Conservation (phyloP, 169 alveolate genomes). For the Cryptosporidium sp. region DNA sequence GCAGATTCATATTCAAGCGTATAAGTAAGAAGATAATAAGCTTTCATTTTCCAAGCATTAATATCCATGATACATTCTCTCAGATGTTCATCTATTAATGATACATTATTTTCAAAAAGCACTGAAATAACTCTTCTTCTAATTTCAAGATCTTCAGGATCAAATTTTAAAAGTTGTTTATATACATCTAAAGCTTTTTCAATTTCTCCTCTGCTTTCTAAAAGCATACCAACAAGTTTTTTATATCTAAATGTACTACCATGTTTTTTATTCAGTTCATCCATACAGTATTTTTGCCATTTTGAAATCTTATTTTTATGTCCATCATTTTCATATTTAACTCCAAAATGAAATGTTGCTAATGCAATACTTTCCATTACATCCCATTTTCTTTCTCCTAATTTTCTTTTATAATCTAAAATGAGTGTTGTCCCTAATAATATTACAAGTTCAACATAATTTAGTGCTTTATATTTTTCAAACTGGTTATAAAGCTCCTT, state of each 20-base stretch:
- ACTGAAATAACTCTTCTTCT: slow-evolving; percentile 47
- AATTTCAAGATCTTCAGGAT: slow-evolving; percentile 52
- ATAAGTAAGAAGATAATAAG: slow-evolving; percentile 18
- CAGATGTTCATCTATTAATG: slow-evolving; percentile 43
- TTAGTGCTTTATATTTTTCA: neutral
- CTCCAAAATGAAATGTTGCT: slow-evolving; percentile 20
- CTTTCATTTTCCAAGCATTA: slow-evolving; percentile 45
- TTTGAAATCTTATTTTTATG: slow-evolving; percentile 13
- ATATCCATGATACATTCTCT: slow-evolving; percentile 52
- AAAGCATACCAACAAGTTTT: slow-evolving; percentile 45
- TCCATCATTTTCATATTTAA: neutral
- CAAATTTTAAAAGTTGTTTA: slow-evolving; percentile 30
- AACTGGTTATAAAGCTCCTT: neutral
- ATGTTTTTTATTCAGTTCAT: slow-evolving; percentile 23
- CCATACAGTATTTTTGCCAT: slow-evolving; percentile 66
- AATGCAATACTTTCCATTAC: slow-evolving; percentile 55
- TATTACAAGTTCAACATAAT: neutral
- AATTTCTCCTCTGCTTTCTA: slow-evolving; percentile 42
- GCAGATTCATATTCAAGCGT: slow-evolving; percentile 8
- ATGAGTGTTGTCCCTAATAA: slow-evolving; percentile 35
- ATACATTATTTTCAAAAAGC: neutral
- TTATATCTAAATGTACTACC: slow-evolving; percentile 18
- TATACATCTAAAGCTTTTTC: slow-evolving; percentile 51
- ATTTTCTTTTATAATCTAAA: slow-evolving; percentile 10
- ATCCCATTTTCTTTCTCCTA: slow-evolving; percentile 51